Evolutionary conservation across 306 rosid genomes (phyloP).

Genomic region (Boehmeria nivea): DNA sequence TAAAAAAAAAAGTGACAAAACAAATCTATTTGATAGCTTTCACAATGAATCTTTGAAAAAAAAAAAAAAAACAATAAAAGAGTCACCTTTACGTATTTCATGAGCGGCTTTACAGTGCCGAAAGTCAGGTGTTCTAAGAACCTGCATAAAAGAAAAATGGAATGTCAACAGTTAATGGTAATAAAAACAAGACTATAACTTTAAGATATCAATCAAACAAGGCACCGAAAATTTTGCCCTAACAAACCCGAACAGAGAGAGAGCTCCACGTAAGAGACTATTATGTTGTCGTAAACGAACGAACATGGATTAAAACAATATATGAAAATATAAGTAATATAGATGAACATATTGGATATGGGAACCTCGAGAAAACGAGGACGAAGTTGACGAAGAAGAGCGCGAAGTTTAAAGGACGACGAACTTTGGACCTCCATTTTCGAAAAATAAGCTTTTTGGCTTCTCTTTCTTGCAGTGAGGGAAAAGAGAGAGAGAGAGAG

Average conservation of each 20-base stretch:
- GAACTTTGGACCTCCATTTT: conserved; percentile 4
- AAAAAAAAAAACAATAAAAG: not conserved
- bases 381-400: conserved; percentile 22
- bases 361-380: conserved; percentile 20
- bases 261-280: too few relatives aligned
- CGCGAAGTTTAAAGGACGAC: conserved; percentile 13
- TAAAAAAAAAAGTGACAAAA: too few relatives aligned
- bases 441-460: not conserved
- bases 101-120: conserved; percentile 53
- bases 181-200: too few relatives aligned
- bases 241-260: too few relatives aligned
- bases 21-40: too few relatives aligned
- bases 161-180: too few relatives aligned
- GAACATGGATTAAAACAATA: too few relatives aligned
- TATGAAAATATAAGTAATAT: too few relatives aligned
- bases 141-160: conserved; percentile 26
- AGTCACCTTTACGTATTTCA: conserved; percentile 64
- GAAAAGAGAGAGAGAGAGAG: too few relatives aligned
- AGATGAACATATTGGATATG: not conserved
- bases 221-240: too few relatives aligned
- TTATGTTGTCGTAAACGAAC: too few relatives aligned
- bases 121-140: conserved; percentile 49
- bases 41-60: not conserved
- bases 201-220: too few relatives aligned
- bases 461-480: conserved; percentile 17